These are phyloP conservation scores for Emydomyces testavorans DNA, from an alignment of 2,329 filamentous ascomycete species.

Conservation along the genomic window DNA sequence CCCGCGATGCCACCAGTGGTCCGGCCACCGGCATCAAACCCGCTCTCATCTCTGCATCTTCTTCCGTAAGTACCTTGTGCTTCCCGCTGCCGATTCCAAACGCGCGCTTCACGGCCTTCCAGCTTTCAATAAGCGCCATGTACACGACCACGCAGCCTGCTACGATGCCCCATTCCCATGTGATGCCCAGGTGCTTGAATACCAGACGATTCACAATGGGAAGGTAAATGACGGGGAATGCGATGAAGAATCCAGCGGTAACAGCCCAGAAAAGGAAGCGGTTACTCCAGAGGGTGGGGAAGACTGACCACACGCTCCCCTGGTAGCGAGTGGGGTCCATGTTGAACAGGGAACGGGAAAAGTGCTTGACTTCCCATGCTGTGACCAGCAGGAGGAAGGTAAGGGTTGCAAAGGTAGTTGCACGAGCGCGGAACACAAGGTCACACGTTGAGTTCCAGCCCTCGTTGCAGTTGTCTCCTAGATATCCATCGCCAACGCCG, in stretches of 20 bases:
- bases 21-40: slow-evolving; percentile 19
- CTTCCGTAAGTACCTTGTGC: slow-evolving; percentile 23
- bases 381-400: slow-evolving; percentile 65
- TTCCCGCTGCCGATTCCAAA: slow-evolving; percentile 27
- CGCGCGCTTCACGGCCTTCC: slow-evolving; percentile 53
- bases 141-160: slow-evolving; percentile 50
- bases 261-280: slow-evolving; percentile 59
- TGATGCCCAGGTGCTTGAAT: slow-evolving; percentile 54
- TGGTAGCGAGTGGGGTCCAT: slow-evolving; percentile 41
- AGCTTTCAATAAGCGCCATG: slow-evolving; percentile 50
- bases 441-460: slow-evolving; percentile 40
- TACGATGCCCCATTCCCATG: slow-evolving; percentile 59
- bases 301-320: slow-evolving; percentile 54
- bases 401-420: slow-evolving; percentile 60
- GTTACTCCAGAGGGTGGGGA: slow-evolving; percentile 56
- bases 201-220: slow-evolving; percentile 53
- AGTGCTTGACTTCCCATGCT: slow-evolving; percentile 67
- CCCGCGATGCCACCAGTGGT: slow-evolving; percentile 10
- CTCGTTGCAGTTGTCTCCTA: slow-evolving; percentile 46
- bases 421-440: slow-evolving; percentile 54
- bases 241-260: slow-evolving; percentile 42
- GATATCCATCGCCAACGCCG: slow-evolving; percentile 32
- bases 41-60: slow-evolving; percentile 26
- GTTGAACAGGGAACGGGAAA: slow-evolving; percentile 62
- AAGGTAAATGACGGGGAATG: slow-evolving; percentile 54